A percentile compares a stretch with the other conserved stretches of the same genome.
Evolutionary conservation across 2,329 filamentous ascomycete species (phyloP).

Genomic region (Fusarium oligoseptatum): DNA sequence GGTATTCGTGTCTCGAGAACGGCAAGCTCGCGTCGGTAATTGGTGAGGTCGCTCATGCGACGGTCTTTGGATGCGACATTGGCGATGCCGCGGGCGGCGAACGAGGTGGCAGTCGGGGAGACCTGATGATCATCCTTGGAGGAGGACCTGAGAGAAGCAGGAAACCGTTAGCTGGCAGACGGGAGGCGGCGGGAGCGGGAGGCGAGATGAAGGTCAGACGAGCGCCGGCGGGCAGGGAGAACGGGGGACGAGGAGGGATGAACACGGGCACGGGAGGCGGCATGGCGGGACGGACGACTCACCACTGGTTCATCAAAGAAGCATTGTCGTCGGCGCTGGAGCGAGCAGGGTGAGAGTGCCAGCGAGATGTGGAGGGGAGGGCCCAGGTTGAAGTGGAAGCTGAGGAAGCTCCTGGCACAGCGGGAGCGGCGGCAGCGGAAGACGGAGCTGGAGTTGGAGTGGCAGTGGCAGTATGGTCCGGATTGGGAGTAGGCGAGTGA

Average conservation of each 20-base stretch:
- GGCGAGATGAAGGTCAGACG: constrained; percentile 26
- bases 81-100: constrained; percentile 57
- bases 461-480: constrained; percentile 19
- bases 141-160: constrained; percentile 42
- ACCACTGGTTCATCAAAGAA: constrained; percentile 45
- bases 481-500: constrained; percentile 44
- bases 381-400: constrained; percentile 30
- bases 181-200: constrained; percentile 12
- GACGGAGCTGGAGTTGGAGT: constrained; percentile 35
- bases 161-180: constrained; percentile 36
- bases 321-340: constrained; percentile 44
- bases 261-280: constrained; percentile 31
- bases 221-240: constrained; percentile 31
- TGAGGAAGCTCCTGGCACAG: constrained; percentile 32
- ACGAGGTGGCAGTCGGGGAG: constrained; percentile 63
- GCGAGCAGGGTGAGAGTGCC: constrained; percentile 33
- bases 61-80: constrained; percentile 64
- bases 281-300: constrained; percentile 34
- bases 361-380: constrained; percentile 35
- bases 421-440: constrained; percentile 33
- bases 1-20: constrained; percentile 75
- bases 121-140: constrained; percentile 59
- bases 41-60: constrained; percentile 72
- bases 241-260: constrained; percentile 27
- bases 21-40: constrained; percentile 79